Conservation (phyloP, 2,329 filamentous ascomycete genomes). For the Phoma sp. region DNA sequence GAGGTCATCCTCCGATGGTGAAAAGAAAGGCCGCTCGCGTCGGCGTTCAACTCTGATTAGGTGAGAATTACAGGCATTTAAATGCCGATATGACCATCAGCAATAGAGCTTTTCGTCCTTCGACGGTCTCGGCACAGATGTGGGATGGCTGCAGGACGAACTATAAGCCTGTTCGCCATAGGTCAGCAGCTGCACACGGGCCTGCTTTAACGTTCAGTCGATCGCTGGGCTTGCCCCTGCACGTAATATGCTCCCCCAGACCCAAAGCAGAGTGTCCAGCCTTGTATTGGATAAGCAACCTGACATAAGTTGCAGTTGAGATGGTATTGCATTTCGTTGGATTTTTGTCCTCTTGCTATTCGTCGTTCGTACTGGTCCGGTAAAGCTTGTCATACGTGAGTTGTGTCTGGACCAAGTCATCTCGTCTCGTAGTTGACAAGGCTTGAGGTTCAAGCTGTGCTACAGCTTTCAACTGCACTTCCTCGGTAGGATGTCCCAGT, state of each 20-base stretch:
- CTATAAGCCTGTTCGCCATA: conserved; percentile 3
- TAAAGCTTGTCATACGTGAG: conserved; percentile 9
- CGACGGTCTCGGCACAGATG: conserved; percentile 1
- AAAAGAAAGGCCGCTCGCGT: background rate
- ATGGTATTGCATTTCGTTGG: conserved; percentile 6
- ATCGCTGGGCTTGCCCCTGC: conserved; percentile 17
- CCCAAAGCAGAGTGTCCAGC: conserved; percentile 1
- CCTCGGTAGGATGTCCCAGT: background rate
- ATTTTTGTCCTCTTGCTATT: background rate
- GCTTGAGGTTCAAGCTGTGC: conserved; percentile 3
- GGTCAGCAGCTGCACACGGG: conserved; percentile 3
- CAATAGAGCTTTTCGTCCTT: background rate
- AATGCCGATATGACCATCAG: background rate
- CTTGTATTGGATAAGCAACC: conserved; percentile 2
- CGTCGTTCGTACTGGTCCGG: background rate
- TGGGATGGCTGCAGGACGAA: conserved; percentile 8
- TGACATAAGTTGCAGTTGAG: conserved; percentile 1
- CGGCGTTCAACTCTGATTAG: background rate
- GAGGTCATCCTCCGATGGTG: conserved; percentile 8
- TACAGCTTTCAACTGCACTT: background rate
- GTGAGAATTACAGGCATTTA: background rate
- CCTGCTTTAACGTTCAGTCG: conserved; percentile 11
- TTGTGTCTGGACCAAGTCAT: conserved; percentile 3
- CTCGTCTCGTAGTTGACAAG: background rate
- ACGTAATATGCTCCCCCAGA: conserved; percentile 10